Evolutionary conservation across 2,329 filamentous ascomycete genomes (phyloP).

Genomic region (Camptophora hylomeconis): DNA sequence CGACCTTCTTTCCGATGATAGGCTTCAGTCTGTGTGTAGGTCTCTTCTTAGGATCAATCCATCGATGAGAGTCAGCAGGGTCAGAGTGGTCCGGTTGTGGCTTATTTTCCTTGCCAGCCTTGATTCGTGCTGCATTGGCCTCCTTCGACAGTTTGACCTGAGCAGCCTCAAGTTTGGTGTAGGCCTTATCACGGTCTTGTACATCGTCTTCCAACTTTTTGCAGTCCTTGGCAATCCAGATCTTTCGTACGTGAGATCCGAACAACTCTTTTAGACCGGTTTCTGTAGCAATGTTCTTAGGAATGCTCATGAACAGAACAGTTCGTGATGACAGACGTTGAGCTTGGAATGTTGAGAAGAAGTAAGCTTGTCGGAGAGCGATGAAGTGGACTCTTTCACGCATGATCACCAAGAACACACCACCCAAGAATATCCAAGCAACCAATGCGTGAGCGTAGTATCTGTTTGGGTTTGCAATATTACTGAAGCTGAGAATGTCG

Average conservation of each 20-base stretch:
- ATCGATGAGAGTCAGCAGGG: conserved; percentile 25
- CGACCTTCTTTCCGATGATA: conserved; percentile 45
- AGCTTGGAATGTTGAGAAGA: conserved; percentile 70
- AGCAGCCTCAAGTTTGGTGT: conserved; percentile 69
- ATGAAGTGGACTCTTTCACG: conserved; percentile 84
- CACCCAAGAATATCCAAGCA: conserved; percentile 68
- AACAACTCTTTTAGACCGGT: conserved; percentile 64
- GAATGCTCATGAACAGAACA: conserved; percentile 77
- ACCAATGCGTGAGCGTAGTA: conserved; percentile 71
- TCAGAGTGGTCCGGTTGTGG: conserved; percentile 38
- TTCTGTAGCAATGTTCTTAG: conserved; percentile 62
- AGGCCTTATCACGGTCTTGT: conserved; percentile 62
- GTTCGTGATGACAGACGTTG: conserved; percentile 79
- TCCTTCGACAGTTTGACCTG: conserved; percentile 73
- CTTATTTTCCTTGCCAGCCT: conserved; percentile 32
- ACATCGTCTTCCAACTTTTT: conserved; percentile 67
- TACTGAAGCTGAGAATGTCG: conserved; percentile 67
- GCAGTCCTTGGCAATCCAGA: conserved; percentile 73
- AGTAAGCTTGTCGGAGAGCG: conserved; percentile 80
- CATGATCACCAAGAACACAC: conserved; percentile 74
- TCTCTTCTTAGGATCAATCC: conserved; percentile 54
- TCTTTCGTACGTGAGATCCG: conserved; percentile 56
- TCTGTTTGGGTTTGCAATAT: conserved; percentile 49
- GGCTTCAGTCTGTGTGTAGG: conserved; percentile 59
- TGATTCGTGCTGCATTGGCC: conserved; percentile 57